Base-by-base conservation (phyloP, 306 rosid genomes). In the Sicyos baderoa region DNA sequence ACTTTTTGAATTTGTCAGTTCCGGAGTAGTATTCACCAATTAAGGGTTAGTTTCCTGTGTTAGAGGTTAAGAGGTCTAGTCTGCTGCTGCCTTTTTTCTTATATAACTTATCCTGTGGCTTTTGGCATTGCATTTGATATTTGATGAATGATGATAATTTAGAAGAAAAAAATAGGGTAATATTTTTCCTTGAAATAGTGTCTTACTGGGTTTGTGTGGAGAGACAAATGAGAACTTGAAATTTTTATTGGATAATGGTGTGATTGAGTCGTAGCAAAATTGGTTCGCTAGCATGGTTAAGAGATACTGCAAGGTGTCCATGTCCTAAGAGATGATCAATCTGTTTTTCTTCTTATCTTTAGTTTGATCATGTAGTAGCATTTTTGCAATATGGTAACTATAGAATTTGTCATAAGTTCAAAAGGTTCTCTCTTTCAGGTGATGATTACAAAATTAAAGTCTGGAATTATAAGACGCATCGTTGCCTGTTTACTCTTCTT, bases 361-460 rank as follows among this genome's bases (percentile, higher is more conserved):
- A 37, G 44, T 37, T 37, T 37, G 9, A 37, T 37, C 9, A 37
- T 37, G 44, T 7, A 37, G 40, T 37, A 9, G 44, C 9, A 37
- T 37, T 37, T 37, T 1, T 37, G 44, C 44, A 37, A 37, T 37
- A 37, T 35, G 40, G 4, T 37, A 37, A 37, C 44, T 37, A 37
- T 37, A 7, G 44, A 37, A 37, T 37, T 37, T 37, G 0, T 6
- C 44, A 5, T 14, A 17, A 22, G 71, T 22, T 19, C 13, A 19
- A 21, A 37, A n/a, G 29, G 1, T 25, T 25, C 29, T 25, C 4
- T 3, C 3, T 72, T 22, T 75, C 90, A 92, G 97, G 97, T 83
- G 97, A 92, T 75, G 97, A 92, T 78, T 92, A 92, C 88, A 92
- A 92, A 84, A 92, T 92, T 79, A 92, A 92, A 74, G 97, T 92